phyloP scores from a whole-genome alignment of 768 basidiomycete species.

The Rhizopogon roseolus region DNA sequence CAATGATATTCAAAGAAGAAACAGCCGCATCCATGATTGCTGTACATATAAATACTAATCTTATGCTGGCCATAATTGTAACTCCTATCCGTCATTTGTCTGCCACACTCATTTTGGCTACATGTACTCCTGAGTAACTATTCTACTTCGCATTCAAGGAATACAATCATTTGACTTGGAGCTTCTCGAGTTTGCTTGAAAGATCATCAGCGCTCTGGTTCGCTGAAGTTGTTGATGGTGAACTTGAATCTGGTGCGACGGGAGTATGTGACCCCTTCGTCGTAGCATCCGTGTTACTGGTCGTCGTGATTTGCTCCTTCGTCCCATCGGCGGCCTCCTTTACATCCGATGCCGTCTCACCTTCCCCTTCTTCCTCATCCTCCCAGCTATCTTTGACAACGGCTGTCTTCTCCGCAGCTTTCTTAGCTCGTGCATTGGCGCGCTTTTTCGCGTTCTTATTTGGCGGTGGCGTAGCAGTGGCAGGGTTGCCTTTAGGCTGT shows the following conservation, averaged over 20 bases:
- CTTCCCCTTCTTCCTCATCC: conserved; percentile 56
- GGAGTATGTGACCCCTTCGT: conserved; percentile 20
- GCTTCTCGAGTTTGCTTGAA: conserved; percentile 49
- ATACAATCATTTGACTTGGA: conserved; percentile 43
- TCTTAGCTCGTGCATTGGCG: conserved; percentile 74
- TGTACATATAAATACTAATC: conserved; percentile 6
- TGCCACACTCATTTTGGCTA: not conserved
- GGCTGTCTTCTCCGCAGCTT: conserved; percentile 46
- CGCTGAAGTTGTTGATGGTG: not conserved
- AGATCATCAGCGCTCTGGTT: conserved; percentile 28
- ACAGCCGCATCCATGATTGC: not conserved
- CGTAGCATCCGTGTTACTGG: conserved; percentile 5
- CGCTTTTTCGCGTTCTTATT: conserved; percentile 83
- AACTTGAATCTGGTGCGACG: conserved; percentile 9
- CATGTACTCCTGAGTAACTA: not conserved
- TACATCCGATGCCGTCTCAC: conserved; percentile 13
- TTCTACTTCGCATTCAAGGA: not conserved
- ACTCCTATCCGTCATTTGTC: not conserved
- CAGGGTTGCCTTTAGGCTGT: conserved; percentile 24
- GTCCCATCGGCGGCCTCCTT: conserved; percentile 15
- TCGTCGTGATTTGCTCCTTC: conserved; percentile 20
- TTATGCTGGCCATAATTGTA: conserved; percentile 4
- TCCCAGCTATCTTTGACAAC: conserved; percentile 76
- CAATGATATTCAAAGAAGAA: conserved; percentile 5
- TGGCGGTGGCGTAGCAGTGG: conserved; percentile 33